A percentile compares a stretch with the other conserved stretches of the same genome.
phyloP scores from a whole-genome alignment of 1,284 basidiomycete genomes.

The Heterobasidion annosum region DNA sequence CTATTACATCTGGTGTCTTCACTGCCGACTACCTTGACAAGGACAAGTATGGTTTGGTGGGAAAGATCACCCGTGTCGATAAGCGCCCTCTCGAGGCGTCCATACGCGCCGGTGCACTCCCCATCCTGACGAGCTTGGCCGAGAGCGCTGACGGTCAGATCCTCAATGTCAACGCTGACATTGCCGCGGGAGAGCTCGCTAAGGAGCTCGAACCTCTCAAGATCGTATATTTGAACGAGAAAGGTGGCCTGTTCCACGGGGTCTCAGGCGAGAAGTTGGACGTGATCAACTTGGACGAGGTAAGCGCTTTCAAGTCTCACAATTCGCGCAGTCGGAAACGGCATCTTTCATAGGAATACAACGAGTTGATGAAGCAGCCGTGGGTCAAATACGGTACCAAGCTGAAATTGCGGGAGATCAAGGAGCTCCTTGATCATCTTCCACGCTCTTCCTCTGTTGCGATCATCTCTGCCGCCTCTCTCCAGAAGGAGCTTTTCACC shows the following conservation, averaged over 20 bases:
- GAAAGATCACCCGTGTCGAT: conserved; percentile 87
- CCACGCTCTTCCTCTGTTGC: conserved; percentile 97
- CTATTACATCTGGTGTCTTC: conserved; percentile 94
- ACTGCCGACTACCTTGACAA: conserved; percentile 92
- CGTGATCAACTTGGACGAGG: conserved; percentile 97
- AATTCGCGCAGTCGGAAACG: neutral
- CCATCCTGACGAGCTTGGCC: conserved; percentile 88
- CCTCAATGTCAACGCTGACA: conserved; percentile 94
- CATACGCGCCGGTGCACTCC: conserved; percentile 88
- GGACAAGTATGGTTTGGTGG: conserved; percentile 91
- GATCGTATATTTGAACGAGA: conserved; percentile 98
- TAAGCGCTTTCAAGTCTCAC: conserved; percentile 16
- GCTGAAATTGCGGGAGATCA: conserved; percentile 98
- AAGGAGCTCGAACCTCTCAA: conserved; percentile 98
- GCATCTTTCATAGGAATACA: conserved; percentile 71
- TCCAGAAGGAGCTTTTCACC: conserved; percentile 99
- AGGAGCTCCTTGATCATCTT: conserved; percentile 96
- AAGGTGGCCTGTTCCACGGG: conserved; percentile 97
- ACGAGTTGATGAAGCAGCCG: conserved; percentile 94
- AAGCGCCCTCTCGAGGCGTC: conserved; percentile 93
- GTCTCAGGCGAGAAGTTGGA: conserved; percentile 92
- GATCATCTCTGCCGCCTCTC: conserved; percentile 89
- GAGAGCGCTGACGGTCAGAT: conserved; percentile 91
- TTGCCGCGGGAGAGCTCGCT: conserved; percentile 91
- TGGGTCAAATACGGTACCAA: conserved; percentile 99